Conservation (phyloP, 768 basidiomycete species). For the Mycena vulgaris region DNA sequence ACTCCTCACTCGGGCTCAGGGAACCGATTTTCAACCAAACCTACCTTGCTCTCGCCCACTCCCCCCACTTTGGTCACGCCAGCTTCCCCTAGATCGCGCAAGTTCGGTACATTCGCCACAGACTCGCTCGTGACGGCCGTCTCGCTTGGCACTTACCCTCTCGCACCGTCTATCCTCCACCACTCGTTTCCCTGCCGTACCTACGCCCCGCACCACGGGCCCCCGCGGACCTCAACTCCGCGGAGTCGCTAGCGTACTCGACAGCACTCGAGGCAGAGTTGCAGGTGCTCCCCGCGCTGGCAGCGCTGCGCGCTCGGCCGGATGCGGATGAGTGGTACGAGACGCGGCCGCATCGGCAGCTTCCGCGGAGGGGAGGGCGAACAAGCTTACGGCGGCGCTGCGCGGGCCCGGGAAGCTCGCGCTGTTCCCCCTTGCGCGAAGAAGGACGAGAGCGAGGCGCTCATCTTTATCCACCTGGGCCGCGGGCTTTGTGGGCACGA, state of each 20-base stretch:
- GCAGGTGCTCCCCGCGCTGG: conserved; percentile 74
- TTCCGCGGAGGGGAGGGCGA: conserved; percentile 82
- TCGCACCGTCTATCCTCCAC: conserved; percentile 81
- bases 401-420: no score
- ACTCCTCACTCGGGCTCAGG: no score
- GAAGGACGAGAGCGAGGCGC: no score
- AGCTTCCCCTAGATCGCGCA: no score
- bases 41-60: no score
- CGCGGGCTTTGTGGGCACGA: conserved; percentile 69
- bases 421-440: no score
- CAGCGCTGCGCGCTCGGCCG: conserved; percentile 59
- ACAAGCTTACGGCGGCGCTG: conserved; percentile 88
- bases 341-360: conserved; percentile 79
- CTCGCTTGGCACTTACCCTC: conserved; percentile 60
- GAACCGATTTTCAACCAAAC: no score
- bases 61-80: no score
- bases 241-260: conserved; percentile 71
- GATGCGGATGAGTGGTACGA: conserved; percentile 82
- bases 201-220: conserved; percentile 86
- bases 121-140: conserved; percentile 43
- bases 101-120: conserved; percentile 23
- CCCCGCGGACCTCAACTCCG: no score
- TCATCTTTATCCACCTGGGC: no score
- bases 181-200: conserved; percentile 75
- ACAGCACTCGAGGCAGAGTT: conserved; percentile 79